phyloP scores from a whole-genome alignment of 345 rosid species.

The Toxicodendron radicans region DNA sequence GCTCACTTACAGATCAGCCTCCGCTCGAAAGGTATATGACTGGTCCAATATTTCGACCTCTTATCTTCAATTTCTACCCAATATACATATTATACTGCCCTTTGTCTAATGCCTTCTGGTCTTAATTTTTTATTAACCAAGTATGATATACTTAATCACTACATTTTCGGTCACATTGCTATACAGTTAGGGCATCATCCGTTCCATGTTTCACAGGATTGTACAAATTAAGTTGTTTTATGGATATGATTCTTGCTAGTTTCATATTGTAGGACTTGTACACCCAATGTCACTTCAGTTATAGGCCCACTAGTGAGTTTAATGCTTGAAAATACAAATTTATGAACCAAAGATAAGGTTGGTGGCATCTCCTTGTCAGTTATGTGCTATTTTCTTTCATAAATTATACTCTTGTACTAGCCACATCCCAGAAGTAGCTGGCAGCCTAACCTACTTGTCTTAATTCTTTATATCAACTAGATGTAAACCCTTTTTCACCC shows the following conservation, averaged over 20 bases:
- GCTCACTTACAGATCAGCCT: constrained; percentile 65
- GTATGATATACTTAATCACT: too few relatives aligned
- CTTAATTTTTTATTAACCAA: too few relatives aligned
- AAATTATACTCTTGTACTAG: not conserved
- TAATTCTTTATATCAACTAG: not conserved
- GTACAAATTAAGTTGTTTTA: not conserved
- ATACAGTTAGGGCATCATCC: not conserved
- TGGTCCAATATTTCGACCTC: constrained; percentile 14
- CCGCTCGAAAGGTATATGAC: constrained; percentile 57
- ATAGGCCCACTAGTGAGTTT: not conserved
- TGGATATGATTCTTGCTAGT: not conserved
- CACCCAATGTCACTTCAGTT: not conserved
- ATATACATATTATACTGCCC: constrained; percentile 10
- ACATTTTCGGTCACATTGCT: too few relatives aligned
- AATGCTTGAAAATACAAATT: constrained; percentile 18
- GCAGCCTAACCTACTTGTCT: constrained; percentile 7
- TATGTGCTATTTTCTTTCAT: constrained; percentile 11
- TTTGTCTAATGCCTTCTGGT: not conserved
- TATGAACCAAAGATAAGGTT: constrained; percentile 21
- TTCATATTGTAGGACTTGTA: not conserved
- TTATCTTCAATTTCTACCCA: constrained; percentile 15
- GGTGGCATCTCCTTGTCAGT: constrained; percentile 28
- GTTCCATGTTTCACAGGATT: not conserved
- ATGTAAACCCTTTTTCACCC: not conserved
- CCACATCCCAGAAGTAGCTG: constrained; percentile 17